A percentile compares a stretch with the other conserved stretches of the same genome.
Conservation (phyloP, 129 eudicot species). For the Escallonia rubra region DNA sequence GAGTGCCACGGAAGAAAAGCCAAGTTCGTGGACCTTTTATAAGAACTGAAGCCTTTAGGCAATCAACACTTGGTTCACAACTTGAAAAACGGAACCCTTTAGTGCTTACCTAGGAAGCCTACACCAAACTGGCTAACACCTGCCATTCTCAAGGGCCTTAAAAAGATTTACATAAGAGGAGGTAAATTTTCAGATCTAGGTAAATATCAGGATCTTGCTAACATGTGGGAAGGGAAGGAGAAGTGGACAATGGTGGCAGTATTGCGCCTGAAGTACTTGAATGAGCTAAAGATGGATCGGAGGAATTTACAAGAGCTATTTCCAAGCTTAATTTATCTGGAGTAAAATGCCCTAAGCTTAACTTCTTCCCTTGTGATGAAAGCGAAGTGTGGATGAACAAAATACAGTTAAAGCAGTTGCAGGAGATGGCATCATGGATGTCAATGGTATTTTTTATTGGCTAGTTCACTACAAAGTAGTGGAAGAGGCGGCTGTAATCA, state of each 20-base stretch:
- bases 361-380: constrained; percentile 28
- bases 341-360: constrained; percentile 21
- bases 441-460: not conserved
- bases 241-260: constrained; percentile 6
- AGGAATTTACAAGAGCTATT: constrained; percentile 13
- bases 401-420: constrained; percentile 1
- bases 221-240: not conserved
- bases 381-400: constrained; percentile 8
- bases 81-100: not conserved
- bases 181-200: constrained; percentile 18
- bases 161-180: constrained; percentile 27
- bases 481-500: too few species aligned
- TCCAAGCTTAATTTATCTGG: constrained; percentile 21
- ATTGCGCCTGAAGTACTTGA: constrained; percentile 20
- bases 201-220: constrained; percentile 1
- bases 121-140: constrained; percentile 5
- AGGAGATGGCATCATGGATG: not conserved
- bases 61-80: too few species aligned
- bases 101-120: constrained; percentile 9
- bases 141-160: not conserved
- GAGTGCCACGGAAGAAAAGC: too few species aligned
- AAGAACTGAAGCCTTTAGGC: too few species aligned
- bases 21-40: too few species aligned
- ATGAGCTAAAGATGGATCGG: constrained; percentile 23
- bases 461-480: too few species aligned